phyloP scores from a whole-genome alignment of 2,329 filamentous ascomycete species.

The Cercospora sesami region DNA sequence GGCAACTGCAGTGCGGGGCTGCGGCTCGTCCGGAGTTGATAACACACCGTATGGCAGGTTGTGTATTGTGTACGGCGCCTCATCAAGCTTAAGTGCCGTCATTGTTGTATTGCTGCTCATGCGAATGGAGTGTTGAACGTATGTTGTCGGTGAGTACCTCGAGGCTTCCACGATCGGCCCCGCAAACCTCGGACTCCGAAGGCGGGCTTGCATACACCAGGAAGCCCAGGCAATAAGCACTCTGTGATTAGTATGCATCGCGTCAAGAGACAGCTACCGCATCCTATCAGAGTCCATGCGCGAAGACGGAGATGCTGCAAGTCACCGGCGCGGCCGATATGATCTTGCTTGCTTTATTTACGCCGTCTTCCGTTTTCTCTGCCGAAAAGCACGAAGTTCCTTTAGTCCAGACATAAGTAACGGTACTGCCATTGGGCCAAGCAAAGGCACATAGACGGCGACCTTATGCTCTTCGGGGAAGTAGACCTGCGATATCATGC shows the following conservation, averaged over 20 bases:
- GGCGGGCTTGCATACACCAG: not conserved
- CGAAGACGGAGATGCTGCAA: not conserved
- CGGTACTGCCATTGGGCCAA: slow-evolving; percentile 89
- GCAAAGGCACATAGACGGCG: slow-evolving; percentile 86
- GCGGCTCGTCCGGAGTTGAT: slow-evolving; percentile 27
- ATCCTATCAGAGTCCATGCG: not conserved
- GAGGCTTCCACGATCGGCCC: not conserved
- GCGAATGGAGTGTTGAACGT: not conserved
- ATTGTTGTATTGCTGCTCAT: slow-evolving; percentile 16
- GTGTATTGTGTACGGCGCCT: slow-evolving; percentile 32
- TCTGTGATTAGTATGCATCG: not conserved
- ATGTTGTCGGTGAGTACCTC: not conserved
- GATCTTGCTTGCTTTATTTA: not conserved
- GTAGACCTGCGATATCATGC: slow-evolving; percentile 95
- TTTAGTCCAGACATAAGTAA: slow-evolving; percentile 64
- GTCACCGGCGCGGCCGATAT: not conserved
- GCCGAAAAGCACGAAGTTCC: slow-evolving; percentile 5
- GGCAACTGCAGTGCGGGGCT: slow-evolving; percentile 36
- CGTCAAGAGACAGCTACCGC: not conserved
- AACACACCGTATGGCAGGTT: slow-evolving; percentile 37
- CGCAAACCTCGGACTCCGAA: slow-evolving; percentile 5
- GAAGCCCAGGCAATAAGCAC: not conserved
- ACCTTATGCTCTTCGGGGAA: slow-evolving; percentile 99
- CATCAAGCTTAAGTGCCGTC: slow-evolving; percentile 28
- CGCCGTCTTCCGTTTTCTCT: slow-evolving; percentile 11